Conservation (phyloP, 805 yeast species). For the Candida yuanshanica region DNA sequence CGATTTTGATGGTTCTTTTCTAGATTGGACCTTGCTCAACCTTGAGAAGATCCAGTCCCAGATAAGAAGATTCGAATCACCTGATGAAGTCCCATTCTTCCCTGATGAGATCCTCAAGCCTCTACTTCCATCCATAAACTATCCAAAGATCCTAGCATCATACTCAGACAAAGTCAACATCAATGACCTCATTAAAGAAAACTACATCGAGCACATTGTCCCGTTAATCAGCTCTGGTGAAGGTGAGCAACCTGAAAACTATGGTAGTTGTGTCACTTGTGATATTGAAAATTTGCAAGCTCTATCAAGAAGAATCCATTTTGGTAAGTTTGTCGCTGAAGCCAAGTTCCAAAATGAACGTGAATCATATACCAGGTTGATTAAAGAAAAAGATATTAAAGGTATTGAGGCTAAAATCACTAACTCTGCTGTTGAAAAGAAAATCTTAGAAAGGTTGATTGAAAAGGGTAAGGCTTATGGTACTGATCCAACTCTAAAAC, state of each 20-base stretch:
- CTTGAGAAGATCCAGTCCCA: slow-evolving; percentile 73
- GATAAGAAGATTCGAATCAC: slow-evolving; percentile 85
- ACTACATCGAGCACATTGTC: slow-evolving; percentile 68
- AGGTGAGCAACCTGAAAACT: slow-evolving; percentile 78
- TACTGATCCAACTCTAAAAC: slow-evolving; percentile 75
- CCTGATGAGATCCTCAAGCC: slow-evolving; percentile 60
- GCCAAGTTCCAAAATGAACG: slow-evolving; percentile 74
- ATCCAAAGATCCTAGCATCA: slow-evolving; percentile 73
- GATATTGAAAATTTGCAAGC: slow-evolving; percentile 89
- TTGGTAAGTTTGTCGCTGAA: slow-evolving; percentile 97
- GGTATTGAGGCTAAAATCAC: slow-evolving; percentile 83
- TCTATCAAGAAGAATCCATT: slow-evolving; percentile 86
- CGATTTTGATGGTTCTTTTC: slow-evolving; percentile 69
- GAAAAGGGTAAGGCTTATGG: slow-evolving; percentile 86
- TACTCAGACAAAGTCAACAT: slow-evolving; percentile 72
- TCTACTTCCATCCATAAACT: slow-evolving; percentile 72
- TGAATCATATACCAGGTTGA: slow-evolving; percentile 57
- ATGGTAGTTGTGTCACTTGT: slow-evolving; percentile 78
- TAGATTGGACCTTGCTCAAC: slow-evolving; percentile 80
- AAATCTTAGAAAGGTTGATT: slow-evolving; percentile 70
- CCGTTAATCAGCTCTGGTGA: slow-evolving; percentile 61
- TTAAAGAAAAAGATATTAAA: slow-evolving; percentile 54
- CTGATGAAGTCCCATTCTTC: slow-evolving; percentile 89
- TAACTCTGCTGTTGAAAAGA: slow-evolving; percentile 78
- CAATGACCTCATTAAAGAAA: slow-evolving; percentile 59